Evolutionary conservation across 805 yeast species (phyloP).

Genomic region (Myxozyma geophila): DNA sequence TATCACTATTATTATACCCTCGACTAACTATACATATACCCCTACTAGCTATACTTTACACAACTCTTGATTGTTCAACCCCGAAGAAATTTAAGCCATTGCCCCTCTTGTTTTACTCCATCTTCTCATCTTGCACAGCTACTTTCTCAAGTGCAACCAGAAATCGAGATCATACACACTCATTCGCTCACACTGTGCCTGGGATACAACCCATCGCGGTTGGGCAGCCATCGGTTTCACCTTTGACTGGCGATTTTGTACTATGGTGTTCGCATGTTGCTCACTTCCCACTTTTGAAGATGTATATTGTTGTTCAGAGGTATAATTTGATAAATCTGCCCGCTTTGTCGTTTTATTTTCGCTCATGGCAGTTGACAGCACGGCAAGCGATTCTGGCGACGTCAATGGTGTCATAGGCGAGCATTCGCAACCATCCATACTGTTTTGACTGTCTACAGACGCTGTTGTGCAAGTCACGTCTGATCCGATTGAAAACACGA

Average conservation of each 20-base stretch:
- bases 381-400: background rate
- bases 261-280: background rate
- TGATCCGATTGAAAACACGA: too few species aligned
- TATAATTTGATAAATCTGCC: too few species aligned
- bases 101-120: background rate
- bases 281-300: background rate
- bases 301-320: too few species aligned
- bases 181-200: conserved; percentile 9
- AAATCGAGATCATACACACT: background rate
- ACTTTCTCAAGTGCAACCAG: background rate
- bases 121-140: background rate
- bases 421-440: too few species aligned
- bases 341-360: too few species aligned
- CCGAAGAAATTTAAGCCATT: too few species aligned
- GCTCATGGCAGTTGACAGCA: background rate
- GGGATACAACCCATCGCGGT: conserved; percentile 4
- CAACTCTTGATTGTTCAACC: too few species aligned
- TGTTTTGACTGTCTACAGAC: too few species aligned
- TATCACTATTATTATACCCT: too few species aligned
- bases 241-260: background rate
- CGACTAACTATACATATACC: too few species aligned
- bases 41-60: too few species aligned
- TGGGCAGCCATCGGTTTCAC: background rate
- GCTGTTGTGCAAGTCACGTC: too few species aligned
- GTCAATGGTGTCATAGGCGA: background rate